Base-by-base conservation (phyloP, 495 filamentous ascomycete genomes). In the Bathelium albidoporum region DNA sequence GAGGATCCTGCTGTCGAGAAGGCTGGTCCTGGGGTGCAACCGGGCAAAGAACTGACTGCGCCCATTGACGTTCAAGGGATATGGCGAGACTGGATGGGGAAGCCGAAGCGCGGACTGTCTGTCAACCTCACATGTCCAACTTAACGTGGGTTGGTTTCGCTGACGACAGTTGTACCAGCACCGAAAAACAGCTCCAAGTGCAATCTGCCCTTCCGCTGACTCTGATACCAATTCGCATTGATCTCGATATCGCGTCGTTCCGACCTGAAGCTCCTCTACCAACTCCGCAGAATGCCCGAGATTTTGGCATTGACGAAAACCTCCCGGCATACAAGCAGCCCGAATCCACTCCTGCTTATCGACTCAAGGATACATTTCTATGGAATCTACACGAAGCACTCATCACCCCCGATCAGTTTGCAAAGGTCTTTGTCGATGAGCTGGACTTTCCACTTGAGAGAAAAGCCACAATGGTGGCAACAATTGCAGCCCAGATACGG, bases 341-440 rank as follows among this genome's bases (percentile, higher is more conserved):
- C 32, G 92, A 97, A 44, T 76, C 82, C 58, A 87, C 90, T 26
- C 87, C 91, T 18, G 85, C 88, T 2, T 96, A 87, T 73, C 82
- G 93, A 55, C 80, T 99, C 36, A 91, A 95, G 73, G 94, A 99
- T 67, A 88, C 86, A 29, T 97, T 99, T 71, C 75, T 97, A 28
- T 99, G 94, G 94, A 99, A 99, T 71, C 80, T 99, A 11, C 91
- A 97, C 74, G 94, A 99, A 76, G 89, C 89, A 1, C 77, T 96
- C 32, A 88, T 92, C 12, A 99, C 94, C 0, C 95, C 94, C 2
- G 94, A 99, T 71, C 87, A 93, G 67, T 99, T 97, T 74, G 95
- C 94, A 3, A 81, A 86, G 62, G 82, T 80, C n/a, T 87, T 97
- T 64, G 91, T 95, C 32, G 89, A 95, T 66, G 94, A 99, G 72